Base-by-base conservation (phyloP, 2,329 filamentous ascomycete species). In the Chaetomium olivaceum region DNA sequence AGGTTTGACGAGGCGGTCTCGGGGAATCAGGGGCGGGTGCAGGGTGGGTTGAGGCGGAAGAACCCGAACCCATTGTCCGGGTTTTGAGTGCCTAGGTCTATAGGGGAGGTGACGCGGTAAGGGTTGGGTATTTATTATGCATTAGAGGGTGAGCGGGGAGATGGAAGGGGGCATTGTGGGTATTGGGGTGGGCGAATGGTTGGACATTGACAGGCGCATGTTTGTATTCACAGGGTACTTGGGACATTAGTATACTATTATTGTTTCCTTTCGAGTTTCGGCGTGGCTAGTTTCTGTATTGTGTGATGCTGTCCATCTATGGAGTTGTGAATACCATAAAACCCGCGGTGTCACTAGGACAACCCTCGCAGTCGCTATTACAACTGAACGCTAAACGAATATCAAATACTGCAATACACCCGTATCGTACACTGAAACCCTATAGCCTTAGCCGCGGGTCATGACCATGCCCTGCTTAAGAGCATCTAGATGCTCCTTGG, bases 51-150 rank as follows among this genome's bases (percentile, higher is more conserved):
- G 19, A 73, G 79, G 61, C 74, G 79, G n/a, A 67, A 73, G 57
- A 81, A 81, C 73, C 79, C 79, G 65, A 79, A 81, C 72, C 79
- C 79, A 46, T 67, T 73, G 43, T 72, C 76, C 7, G 79, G 80
- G 27, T 67, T 64, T 9, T 64, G 25, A 61, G 19, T 25, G 39
- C 3, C 6, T 4, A 4, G n/a, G n/a, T 27, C 14, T 29, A n/a
- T n/a, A n/a, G 27, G 48, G 11, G 23, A 5, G 48, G 48, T 51
- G 3, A 29, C 6, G 21, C 27, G 23, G 9, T 51, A 11, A 16
- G 12, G 23, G 21, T 51, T 27, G 11, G 3, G 21, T 14, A 29
- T 29, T 29, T 14, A 29, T 29, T 29, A 29, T 3, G 23, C 11
- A 12, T 48, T 33, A 12, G n/a, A 19, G 25, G 12, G 25, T 54